Evolutionary conservation across 345 rosid species (phyloP).

Genomic region (Arabis alpina): DNA sequence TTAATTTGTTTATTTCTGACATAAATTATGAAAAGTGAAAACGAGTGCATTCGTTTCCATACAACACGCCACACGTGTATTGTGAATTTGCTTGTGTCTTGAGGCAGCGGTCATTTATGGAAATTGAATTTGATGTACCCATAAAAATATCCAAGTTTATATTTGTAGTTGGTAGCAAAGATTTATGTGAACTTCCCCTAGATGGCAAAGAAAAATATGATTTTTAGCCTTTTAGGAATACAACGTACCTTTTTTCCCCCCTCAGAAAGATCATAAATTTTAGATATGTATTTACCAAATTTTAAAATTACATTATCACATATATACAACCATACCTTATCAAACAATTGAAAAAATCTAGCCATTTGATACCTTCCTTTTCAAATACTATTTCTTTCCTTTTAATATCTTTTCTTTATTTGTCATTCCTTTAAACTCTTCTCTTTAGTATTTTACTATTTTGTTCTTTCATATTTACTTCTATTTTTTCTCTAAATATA

Average conservation of each 20-base stretch:
- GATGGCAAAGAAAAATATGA: neutral
- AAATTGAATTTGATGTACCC: slow-evolving; percentile 24
- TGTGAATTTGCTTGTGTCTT: slow-evolving; percentile 5
- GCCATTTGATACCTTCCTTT: slow-evolving; percentile 14
- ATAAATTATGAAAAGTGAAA: neutral
- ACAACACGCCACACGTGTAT: slow-evolving; percentile 8
- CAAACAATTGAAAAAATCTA: neutral
- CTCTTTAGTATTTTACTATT: neutral
- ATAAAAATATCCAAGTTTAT: neutral
- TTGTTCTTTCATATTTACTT: neutral
- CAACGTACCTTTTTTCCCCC: too few species aligned
- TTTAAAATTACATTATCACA: too few species aligned
- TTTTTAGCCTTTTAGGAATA: neutral
- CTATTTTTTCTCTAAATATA: neutral
- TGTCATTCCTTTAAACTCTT: neutral
- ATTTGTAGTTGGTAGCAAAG: slow-evolving; percentile 1
- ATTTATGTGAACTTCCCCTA: slow-evolving; percentile 4
- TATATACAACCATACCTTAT: slow-evolving; percentile 8
- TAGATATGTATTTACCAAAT: too few species aligned
- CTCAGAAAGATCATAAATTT: too few species aligned
- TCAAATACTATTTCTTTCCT: neutral
- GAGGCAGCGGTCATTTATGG: slow-evolving; percentile 27
- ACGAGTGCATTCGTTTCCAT: neutral
- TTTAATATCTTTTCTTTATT: neutral
- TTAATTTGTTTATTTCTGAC: slow-evolving; percentile 7